Conservation (phyloP, 108 stramenopile species). For the Skeletonema grethae region DNA sequence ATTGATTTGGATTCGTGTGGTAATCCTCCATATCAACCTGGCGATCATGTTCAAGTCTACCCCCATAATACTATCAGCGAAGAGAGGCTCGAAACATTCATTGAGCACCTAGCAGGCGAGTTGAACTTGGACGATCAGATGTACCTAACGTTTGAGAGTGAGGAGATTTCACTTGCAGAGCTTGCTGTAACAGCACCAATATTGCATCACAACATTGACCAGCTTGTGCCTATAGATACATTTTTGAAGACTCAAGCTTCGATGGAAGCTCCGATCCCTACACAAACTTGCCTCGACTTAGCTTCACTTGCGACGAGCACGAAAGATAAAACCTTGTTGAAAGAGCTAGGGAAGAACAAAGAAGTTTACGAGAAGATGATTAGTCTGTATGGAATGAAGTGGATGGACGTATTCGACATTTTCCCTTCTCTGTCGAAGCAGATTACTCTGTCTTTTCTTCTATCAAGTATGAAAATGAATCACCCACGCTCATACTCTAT, state of each 20-base stretch:
- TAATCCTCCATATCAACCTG: conserved; percentile 13
- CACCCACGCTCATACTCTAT: conserved; percentile 21
- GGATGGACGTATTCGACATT: not conserved
- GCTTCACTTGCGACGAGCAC: not conserved
- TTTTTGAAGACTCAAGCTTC: not conserved
- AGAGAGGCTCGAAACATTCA: conserved; percentile 8
- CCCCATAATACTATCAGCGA: conserved; percentile 5
- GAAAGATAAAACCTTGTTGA: not conserved
- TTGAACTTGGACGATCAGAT: conserved; percentile 7
- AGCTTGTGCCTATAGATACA: not conserved
- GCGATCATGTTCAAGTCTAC: conserved; percentile 11
- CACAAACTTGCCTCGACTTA: not conserved
- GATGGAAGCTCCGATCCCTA: not conserved
- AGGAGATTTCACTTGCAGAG: not conserved
- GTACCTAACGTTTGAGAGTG: not conserved
- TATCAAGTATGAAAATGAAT: conserved; percentile 6
- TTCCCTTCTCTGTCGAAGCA: not conserved
- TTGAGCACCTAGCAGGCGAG: not conserved
- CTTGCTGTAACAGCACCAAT: conserved; percentile 8
- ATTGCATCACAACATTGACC: not conserved
- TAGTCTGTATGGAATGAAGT: not conserved
- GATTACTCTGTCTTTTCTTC: conserved; percentile 8
- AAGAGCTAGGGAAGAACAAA: not conserved
- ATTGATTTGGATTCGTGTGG: conserved; percentile 9
- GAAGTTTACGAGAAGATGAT: not conserved